phyloP scores from a whole-genome alignment of 768 basidiomycete species.

The Serendipita sp. region DNA sequence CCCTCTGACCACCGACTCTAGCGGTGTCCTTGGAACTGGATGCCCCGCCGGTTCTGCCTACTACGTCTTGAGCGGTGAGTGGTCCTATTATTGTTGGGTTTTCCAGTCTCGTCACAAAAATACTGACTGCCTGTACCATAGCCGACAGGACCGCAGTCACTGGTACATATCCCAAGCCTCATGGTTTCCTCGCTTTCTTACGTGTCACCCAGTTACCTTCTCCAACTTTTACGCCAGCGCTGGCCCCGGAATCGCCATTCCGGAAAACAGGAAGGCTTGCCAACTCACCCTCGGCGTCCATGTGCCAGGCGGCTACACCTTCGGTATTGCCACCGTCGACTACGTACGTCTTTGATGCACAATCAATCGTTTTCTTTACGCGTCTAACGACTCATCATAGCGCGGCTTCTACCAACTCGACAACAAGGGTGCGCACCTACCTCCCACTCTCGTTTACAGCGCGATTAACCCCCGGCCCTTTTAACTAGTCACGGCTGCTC shows the following conservation, averaged over 20 bases:
- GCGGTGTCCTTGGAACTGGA: not conserved
- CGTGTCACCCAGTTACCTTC: constrained; percentile 1
- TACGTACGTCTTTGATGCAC: not conserved
- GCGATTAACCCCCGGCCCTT: too few relatives aligned
- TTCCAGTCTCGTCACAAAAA: too few relatives aligned
- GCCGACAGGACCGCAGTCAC: not conserved
- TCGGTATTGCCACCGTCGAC: constrained; percentile 6
- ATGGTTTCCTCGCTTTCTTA: not conserved
- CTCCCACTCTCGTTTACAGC: too few relatives aligned
- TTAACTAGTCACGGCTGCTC: not conserved
- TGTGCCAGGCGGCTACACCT: not conserved
- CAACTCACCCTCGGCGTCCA: not conserved
- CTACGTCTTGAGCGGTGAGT: not conserved
- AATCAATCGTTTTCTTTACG: not conserved
- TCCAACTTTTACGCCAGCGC: not conserved
- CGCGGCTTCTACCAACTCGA: constrained; percentile 1
- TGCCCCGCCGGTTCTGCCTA: constrained; percentile 1
- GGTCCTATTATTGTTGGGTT: not conserved
- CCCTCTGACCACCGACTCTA: not conserved
- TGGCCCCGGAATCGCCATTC: not conserved
- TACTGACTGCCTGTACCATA: not conserved
- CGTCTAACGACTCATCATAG: not conserved
- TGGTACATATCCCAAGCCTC: not conserved
- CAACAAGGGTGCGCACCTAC: not conserved
- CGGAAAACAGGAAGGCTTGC: not conserved